Base-by-base conservation (phyloP, 495 filamentous ascomycete species). In the Parachaetomium inaequale region DNA sequence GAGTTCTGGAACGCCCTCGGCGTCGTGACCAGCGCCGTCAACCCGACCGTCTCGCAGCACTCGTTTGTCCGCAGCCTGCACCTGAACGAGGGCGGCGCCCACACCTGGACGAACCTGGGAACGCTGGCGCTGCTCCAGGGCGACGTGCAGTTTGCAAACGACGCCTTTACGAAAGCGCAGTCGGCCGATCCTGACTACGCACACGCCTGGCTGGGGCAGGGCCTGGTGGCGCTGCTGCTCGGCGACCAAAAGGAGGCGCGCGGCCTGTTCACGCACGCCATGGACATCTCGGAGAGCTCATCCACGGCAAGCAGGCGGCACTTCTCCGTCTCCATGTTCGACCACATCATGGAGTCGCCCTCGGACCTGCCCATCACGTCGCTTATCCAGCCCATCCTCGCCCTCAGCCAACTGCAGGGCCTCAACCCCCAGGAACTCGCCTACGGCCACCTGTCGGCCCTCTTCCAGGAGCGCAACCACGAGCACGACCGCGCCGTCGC, bases 1-100 rank as follows among this genome's bases (percentile, higher is more conserved):
- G 94, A 99, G 67, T 99, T 98, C 74, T 99, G 94, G 94, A 97
- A 96, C 72, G 85, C 94, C 3, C 83, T 99, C 23, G 94, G 93
- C 23, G 91, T 97, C 7, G 90, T 89, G 17, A 98, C 94, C 2
- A 90, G 88, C 46, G 82, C 79, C 40, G 78, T 96, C 67, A 96
- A 91, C 69, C 88, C 91, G 0, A 88, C 88, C 60, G 89, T 98
- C 2, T 86, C 95, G 0, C 94, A 99, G 74, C 94, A 99, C 75
- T 83, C 94, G 0, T 90, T 99, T 64, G 89, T 97, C n/a, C 82
- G 94, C 58, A 93, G 91, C 66, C 75, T 99, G 19, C 88, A 93
- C 71, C 78, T 99, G n/a, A 95, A 98, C 70, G 95, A 98, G 67
- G 72, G 83, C 63, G 93, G 85, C 64, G 85, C 89, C 0, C 86